A percentile compares a stretch with the other conserved stretches of the same genome.
Evolutionary conservation across 2,329 filamentous ascomycete genomes (phyloP).

Genomic region (Phialophora tarda): DNA sequence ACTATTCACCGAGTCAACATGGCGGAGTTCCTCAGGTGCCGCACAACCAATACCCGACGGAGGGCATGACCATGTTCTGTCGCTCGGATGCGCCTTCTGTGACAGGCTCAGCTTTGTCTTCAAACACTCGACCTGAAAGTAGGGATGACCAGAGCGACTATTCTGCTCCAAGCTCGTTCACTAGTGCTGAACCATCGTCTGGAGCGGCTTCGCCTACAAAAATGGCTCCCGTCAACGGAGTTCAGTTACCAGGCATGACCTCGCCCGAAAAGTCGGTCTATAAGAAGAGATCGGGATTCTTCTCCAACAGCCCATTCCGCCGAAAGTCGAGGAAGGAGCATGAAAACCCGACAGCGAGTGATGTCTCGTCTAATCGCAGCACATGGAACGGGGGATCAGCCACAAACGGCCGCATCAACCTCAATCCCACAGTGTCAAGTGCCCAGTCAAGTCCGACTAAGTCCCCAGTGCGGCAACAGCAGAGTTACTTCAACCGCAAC

Average conservation of each 20-base stretch:
- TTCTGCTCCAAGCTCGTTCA: conserved; percentile 86
- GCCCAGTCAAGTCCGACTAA: conserved; percentile 53
- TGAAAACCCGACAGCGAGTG: conserved; percentile 51
- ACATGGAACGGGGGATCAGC: conserved; percentile 56
- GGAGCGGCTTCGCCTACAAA: conserved; percentile 77
- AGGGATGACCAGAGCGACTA: conserved; percentile 89
- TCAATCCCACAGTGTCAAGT: conserved; percentile 41
- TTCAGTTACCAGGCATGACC: conserved; percentile 52
- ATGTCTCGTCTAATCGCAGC: conserved; percentile 53
- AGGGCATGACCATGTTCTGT: conserved; percentile 98
- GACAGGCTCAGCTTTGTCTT: conserved; percentile 68
- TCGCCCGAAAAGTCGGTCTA: conserved; percentile 68
- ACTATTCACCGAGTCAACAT: conserved; percentile 64
- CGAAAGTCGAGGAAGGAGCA: conserved; percentile 85
- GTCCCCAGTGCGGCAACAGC: conserved; percentile 44
- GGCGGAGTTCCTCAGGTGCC: conserved; percentile 72
- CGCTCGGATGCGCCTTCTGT: conserved; percentile 73
- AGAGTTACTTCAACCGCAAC: conserved; percentile 48
- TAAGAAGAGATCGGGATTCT: conserved; percentile 81
- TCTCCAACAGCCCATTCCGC: conserved; percentile 90
- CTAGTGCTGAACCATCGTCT: conserved; percentile 79
- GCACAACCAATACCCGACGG: conserved; percentile 90
- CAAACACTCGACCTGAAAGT: conserved; percentile 76
- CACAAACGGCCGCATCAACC: conserved; percentile 34
- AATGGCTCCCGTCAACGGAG: conserved; percentile 47